Base-by-base conservation (phyloP, 345 rosid species). In the Pseudoturritis turrita region DNA sequence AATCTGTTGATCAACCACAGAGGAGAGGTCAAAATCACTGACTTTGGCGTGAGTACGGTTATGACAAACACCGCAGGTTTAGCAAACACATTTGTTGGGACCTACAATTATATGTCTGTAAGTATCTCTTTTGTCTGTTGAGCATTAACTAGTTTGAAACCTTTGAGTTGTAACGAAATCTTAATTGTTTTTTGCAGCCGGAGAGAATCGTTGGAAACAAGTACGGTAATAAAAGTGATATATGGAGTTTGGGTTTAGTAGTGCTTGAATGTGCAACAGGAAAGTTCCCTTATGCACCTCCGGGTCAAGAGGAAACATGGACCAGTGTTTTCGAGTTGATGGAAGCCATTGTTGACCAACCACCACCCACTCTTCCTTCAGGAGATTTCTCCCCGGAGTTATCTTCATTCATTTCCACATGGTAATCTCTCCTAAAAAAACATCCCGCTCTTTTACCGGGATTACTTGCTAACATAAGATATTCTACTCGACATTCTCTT, bases 231-330 rank as follows among this genome's bases (percentile, higher is more conserved):
- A 91, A 87, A 81, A 95, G 97, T 80, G 99, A 95, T 74, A 91
- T 95, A 76, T 95, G 99, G 99, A 95, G 99, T 83, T 79, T 95
- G 62, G 99, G 99, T 6, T 76, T 95, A 71, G 87, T 89, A 18
- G 77, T 95, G 75, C 87, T 95, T 47, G 96, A 95, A 76, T 91
- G 96, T 55, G 96, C 97, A 45, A 91, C 89, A 8, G 96, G 92
- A 36, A 72, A 76, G 28, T 94, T 94, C 71, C 98, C 98, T 4
- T 91, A 86, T 79, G 69, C 84, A 26, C 97, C 97, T 22, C 89
- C 90, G 0, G 82, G 75, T 37, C 81, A 80, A 74, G 83, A 51
- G 70, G 86, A 85, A 76, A 88, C 88, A 39, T 91, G 99, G 96
- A 33, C 29, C 31, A 85, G 79, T 65, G 88, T 95, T 63, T 91